Conservation (phyloP, 164 flowering plant genomes). For the Brasenia schreberi region DNA sequence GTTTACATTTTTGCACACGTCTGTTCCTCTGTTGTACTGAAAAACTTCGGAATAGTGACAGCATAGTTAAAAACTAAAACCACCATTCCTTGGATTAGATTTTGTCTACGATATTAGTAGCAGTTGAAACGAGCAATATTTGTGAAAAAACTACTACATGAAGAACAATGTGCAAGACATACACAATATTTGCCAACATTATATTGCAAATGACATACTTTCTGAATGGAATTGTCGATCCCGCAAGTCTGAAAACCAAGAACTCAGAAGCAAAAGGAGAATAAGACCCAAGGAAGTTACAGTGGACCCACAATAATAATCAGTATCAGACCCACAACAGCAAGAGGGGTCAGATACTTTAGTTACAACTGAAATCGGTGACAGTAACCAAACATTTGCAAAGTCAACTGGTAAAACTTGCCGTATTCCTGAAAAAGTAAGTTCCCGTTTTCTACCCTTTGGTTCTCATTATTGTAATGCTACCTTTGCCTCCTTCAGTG, state of each 20-base stretch:
- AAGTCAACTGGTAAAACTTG: not conserved
- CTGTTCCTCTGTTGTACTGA: no score
- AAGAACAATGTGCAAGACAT: no score
- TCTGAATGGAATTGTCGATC: not conserved
- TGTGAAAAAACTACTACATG: no score
- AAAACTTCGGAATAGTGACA: no score
- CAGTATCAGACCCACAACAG: not conserved
- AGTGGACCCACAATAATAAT: not conserved
- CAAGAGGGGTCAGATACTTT: not conserved
- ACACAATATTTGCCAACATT: not conserved
- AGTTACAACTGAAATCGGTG: no score
- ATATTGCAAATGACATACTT: not conserved
- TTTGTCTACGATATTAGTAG: no score
- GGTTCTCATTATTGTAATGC: constrained; percentile 94
- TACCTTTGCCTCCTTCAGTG: constrained; percentile 94
- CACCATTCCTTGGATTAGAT: no score
- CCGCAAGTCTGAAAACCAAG: not conserved
- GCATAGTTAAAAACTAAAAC: no score
- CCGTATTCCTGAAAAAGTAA: not conserved
- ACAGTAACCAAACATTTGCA: not conserved
- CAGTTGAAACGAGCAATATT: no score
- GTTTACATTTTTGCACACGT: no score
- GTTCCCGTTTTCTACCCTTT: constrained; percentile 36
- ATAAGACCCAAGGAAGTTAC: not conserved
- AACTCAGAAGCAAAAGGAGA: not conserved